Evolutionary conservation across 139 green algal species (phyloP).

Genomic region (Picochlorum sp.): DNA sequence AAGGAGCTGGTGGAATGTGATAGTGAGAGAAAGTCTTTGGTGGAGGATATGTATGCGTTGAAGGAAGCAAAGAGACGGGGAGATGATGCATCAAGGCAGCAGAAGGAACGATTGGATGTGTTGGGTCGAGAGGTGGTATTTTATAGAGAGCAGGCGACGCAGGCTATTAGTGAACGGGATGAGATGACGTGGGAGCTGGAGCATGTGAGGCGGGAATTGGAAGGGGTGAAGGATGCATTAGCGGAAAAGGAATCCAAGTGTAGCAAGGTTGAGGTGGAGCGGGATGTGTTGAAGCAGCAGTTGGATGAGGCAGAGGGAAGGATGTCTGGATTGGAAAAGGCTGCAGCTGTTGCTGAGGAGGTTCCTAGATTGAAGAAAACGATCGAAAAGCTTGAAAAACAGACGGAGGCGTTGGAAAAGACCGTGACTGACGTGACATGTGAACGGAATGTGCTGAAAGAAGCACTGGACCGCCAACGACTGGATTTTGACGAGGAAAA

Average conservation of each 20-base stretch:
- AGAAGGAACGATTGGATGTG: not conserved
- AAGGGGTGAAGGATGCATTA: not conserved
- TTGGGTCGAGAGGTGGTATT: constrained; percentile 4
- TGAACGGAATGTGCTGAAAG: not conserved
- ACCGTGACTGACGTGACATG: not conserved
- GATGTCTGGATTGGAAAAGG: constrained; percentile 1
- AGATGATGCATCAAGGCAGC: constrained; percentile 6
- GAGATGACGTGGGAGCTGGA: not conserved
- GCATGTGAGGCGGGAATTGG: not conserved
- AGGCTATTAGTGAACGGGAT: constrained; percentile 9
- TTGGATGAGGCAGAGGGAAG: constrained; percentile 2
- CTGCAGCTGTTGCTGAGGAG: not conserved
- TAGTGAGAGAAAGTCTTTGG: not conserved
- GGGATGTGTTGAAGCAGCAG: constrained; percentile 1
- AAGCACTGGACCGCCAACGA: not conserved
- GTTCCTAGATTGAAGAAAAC: not conserved
- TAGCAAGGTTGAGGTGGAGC: not conserved
- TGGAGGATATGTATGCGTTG: constrained; percentile 2
- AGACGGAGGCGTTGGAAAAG: not conserved
- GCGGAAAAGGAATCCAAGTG: not conserved
- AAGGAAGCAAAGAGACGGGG: constrained; percentile 4
- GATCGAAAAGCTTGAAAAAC: not conserved
- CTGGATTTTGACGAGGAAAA: constrained; percentile 2
- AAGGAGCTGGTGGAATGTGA: not conserved
- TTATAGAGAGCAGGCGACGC: constrained; percentile 7